phyloP scores from a whole-genome alignment of 495 filamentous ascomycete genomes.

The Daldinia childiae region DNA sequence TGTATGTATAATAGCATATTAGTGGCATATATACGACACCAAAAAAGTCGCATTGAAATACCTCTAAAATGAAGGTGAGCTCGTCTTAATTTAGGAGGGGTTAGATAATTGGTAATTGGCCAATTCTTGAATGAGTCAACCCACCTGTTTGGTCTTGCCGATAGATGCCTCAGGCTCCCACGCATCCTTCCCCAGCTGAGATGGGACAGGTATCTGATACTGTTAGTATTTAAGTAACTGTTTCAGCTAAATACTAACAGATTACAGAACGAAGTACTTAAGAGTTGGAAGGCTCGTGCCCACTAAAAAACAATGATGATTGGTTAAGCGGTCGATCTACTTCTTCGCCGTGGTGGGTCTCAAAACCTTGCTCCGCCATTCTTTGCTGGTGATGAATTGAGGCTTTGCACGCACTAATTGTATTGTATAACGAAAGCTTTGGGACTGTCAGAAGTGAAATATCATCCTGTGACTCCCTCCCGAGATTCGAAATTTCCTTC shows the following conservation, averaged over 20 bases:
- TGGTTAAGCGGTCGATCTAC: conserved; percentile 19
- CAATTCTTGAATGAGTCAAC: conserved; percentile 40
- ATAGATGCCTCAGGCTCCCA: conserved; percentile 33
- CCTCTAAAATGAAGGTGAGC: neutral
- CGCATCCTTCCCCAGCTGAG: conserved; percentile 14
- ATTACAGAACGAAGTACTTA: conserved; percentile 13
- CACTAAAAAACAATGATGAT: conserved; percentile 13
- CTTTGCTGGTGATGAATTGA: conserved; percentile 34
- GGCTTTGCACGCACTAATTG: conserved; percentile 42
- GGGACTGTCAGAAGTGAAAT: conserved; percentile 53
- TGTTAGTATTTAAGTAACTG: conserved; percentile 15
- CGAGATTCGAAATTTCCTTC: conserved; percentile 41
- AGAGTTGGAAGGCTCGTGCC: neutral
- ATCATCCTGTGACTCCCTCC: conserved; percentile 61
- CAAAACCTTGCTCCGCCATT: conserved; percentile 44
- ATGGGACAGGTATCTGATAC: conserved; percentile 4
- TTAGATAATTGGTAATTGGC: conserved; percentile 18
- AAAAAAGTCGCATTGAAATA: neutral
- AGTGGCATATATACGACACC: neutral
- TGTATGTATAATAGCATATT: neutral
- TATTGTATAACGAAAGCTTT: conserved; percentile 27
- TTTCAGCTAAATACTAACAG: conserved; percentile 20
- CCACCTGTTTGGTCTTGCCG: conserved; percentile 39
- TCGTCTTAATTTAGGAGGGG: conserved; percentile 1
- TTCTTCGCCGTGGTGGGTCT: conserved; percentile 40